Evolutionary conservation across 176 grass and related monocot species (phyloP).

Genomic region (Bolboschoenus planiculmis): DNA sequence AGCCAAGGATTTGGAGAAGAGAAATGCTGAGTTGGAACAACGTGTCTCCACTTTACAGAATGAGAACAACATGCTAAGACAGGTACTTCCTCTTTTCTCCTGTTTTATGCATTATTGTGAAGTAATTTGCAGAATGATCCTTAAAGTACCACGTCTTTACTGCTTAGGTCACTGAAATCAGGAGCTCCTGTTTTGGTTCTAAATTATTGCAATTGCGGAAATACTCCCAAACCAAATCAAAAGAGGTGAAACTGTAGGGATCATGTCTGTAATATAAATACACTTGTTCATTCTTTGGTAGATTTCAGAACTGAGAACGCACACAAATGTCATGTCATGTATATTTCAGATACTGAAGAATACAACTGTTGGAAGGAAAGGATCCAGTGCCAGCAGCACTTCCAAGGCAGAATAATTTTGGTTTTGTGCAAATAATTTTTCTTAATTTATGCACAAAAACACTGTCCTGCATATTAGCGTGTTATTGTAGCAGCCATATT

Average conservation of each 20-base stretch:
- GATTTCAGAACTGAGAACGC: neutral
- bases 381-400: conserved; percentile 29
- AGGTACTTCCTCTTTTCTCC: conserved; percentile 24
- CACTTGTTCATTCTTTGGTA: neutral
- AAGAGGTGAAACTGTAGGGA: neutral
- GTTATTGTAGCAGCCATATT: neutral
- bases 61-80: conserved; percentile 89
- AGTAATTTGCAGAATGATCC: neutral
- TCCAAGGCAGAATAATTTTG: conserved; percentile 38
- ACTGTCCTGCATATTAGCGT: neutral
- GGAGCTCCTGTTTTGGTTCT: neutral
- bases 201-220: neutral
- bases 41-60: conserved; percentile 85
- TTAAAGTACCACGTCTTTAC: neutral
- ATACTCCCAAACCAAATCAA: neutral
- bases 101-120: neutral
- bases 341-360: conserved; percentile 69
- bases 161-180: neutral
- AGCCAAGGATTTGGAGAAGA: conserved; percentile 68
- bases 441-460: neutral
- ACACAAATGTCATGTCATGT: neutral
- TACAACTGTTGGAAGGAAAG: conserved; percentile 43
- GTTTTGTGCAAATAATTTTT: conserved; percentile 16
- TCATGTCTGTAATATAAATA: neutral
- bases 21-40: conserved; percentile 88